A percentile compares a stretch with the other conserved stretches of the same genome.
These are phyloP conservation scores for Caryopteris hybrid DNA, from an alignment of 305 asterid genomes.

Conservation along the genomic window DNA sequence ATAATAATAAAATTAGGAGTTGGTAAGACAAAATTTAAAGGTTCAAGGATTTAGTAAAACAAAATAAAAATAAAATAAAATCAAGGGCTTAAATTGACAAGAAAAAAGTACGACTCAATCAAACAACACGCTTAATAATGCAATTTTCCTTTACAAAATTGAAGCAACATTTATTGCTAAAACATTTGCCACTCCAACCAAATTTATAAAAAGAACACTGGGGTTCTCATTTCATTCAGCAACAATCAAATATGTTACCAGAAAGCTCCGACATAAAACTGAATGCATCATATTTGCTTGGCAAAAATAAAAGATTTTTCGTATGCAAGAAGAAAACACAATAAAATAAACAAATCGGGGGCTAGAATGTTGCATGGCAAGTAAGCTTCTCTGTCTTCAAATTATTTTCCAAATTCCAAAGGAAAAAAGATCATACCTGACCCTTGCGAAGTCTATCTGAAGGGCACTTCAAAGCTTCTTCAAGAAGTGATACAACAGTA, in stretches of 20 bases:
- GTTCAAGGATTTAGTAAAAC: too few species aligned
- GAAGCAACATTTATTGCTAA: not conserved
- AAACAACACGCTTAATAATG: too few species aligned
- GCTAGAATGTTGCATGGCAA: not conserved
- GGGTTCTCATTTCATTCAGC: not conserved
- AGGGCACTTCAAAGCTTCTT: slow-evolving; percentile 94
- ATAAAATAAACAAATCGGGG: not conserved
- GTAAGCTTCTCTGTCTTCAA: not conserved
- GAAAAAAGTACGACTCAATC: too few species aligned
- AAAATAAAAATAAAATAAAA: too few species aligned
- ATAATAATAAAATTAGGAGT: too few species aligned
- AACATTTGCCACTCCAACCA: not conserved
- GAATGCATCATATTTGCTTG: not conserved
- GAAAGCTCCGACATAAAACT: too few species aligned
- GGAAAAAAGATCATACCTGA: slow-evolving; percentile 49
- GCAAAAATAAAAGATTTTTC: not conserved
- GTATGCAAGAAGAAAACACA: not conserved
- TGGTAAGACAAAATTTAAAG: too few species aligned
- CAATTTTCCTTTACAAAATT: too few species aligned
- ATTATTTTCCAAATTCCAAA: not conserved
- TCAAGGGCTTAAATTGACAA: too few species aligned
- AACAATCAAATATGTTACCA: too few species aligned
- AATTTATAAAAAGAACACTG: not conserved
- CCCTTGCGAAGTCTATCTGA: slow-evolving; percentile 98
- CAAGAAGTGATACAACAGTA: slow-evolving; percentile 83